Conservation (phyloP, 495 filamentous ascomycete genomes). For the Aspergillus indologenus region DNA sequence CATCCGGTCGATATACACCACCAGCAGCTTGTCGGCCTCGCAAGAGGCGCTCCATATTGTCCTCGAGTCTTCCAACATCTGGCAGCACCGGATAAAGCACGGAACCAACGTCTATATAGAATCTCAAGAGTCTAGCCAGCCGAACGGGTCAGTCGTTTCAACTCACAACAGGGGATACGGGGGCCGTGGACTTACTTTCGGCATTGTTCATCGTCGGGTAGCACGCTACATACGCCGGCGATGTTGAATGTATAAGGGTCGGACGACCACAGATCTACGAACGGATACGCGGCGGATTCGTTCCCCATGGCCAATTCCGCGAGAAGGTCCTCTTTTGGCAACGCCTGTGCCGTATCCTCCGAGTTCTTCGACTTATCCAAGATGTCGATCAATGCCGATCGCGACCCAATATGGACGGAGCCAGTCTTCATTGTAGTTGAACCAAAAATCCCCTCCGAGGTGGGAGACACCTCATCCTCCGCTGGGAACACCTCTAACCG, state of each 20-base stretch:
- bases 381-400: slow-evolving; percentile 54
- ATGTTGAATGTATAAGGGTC: slow-evolving; percentile 68
- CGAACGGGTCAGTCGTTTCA: slow-evolving; percentile 1
- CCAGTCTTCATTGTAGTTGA: slow-evolving; percentile 43
- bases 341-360: slow-evolving; percentile 43
- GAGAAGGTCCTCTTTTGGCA: slow-evolving; percentile 76
- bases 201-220: slow-evolving; percentile 63
- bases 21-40: slow-evolving; percentile 56
- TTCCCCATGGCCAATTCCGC: slow-evolving; percentile 80
- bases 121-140: slow-evolving; percentile 57
- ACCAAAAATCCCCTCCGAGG: slow-evolving; percentile 48
- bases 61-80: slow-evolving; percentile 64
- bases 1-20: slow-evolving; percentile 39
- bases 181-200: slow-evolving; percentile 41
- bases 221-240: slow-evolving; percentile 62
- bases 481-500: slow-evolving; percentile 6
- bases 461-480: slow-evolving; percentile 19
- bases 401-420: slow-evolving; percentile 54
- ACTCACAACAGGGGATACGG: neutral
- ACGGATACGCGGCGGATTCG: slow-evolving; percentile 73
- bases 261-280: slow-evolving; percentile 62
- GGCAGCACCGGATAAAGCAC: slow-evolving; percentile 78
- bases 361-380: slow-evolving; percentile 39
- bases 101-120: slow-evolving; percentile 73
- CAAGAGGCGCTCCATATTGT: slow-evolving; percentile 62